Evolutionary conservation across 2,329 filamentous ascomycete species (phyloP).

Genomic region (Zymoseptoria crescenta): DNA sequence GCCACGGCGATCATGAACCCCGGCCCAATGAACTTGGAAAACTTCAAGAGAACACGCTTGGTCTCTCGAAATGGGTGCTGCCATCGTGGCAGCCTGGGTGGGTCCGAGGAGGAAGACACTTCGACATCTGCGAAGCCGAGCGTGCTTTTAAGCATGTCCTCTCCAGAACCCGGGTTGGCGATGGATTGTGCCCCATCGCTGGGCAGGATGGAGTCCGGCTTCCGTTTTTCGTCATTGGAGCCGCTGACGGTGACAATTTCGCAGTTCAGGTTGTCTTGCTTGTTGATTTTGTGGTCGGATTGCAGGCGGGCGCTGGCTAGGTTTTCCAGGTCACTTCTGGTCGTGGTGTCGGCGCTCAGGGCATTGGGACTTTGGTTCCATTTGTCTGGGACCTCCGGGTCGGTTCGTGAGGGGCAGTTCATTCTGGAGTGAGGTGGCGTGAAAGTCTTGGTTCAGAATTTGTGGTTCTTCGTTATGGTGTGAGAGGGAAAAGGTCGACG

Average conservation of each 20-base stretch:
- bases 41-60: constrained; percentile 32
- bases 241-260: constrained; percentile 14
- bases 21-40: constrained; percentile 53
- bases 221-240: constrained; percentile 4
- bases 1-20: constrained; percentile 54
- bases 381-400: constrained; percentile 45
- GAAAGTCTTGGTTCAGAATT: background rate
- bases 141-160: constrained; percentile 20
- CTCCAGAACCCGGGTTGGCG: constrained; percentile 16
- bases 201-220: constrained; percentile 3
- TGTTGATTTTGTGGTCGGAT: constrained; percentile 35
- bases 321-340: constrained; percentile 53
- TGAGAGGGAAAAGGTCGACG: background rate
- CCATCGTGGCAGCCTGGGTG: constrained; percentile 13
- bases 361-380: constrained; percentile 56
- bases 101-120: constrained; percentile 12
- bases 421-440: constrained; percentile 33
- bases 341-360: constrained; percentile 53
- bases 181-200: constrained; percentile 16
- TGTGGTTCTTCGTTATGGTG: background rate
- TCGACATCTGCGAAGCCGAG: constrained; percentile 7
- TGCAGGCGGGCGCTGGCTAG: constrained; percentile 51
- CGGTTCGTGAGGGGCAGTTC: constrained; percentile 59
- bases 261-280: constrained; percentile 22
- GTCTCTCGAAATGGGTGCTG: constrained; percentile 13